These are phyloP conservation scores for Globisporangium alternatum DNA, from an alignment of 352 stramenopile species.

Conservation along the genomic window DNA sequence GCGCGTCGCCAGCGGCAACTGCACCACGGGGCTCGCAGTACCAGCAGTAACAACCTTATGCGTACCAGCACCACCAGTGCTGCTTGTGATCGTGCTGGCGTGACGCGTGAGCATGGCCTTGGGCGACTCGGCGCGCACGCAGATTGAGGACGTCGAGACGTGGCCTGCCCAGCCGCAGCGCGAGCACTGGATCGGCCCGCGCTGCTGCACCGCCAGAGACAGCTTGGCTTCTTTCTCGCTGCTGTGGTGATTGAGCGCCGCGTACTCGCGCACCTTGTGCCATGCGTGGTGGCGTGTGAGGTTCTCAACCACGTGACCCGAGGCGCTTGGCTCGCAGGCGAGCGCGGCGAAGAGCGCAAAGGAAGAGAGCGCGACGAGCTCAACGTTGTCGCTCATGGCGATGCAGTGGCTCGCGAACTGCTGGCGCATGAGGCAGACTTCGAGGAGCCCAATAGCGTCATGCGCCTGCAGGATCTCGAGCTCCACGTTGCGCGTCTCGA, in stretches of 20 bases:
- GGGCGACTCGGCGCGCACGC: constrained; percentile 19
- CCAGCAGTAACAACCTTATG: background rate
- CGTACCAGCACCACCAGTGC: background rate
- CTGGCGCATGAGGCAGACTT: constrained; percentile 25
- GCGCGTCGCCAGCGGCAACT: background rate
- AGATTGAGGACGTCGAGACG: constrained; percentile 43
- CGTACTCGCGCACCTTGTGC: constrained; percentile 55
- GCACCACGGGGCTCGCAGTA: background rate
- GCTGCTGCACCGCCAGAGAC: constrained; percentile 37
- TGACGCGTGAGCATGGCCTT: background rate
- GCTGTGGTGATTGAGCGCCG: constrained; percentile 58
- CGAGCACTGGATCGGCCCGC: constrained; percentile 48
- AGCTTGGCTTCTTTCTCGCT: constrained; percentile 35
- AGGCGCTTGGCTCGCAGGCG: constrained; percentile 31
- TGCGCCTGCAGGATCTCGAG: background rate
- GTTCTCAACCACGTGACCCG: constrained; percentile 36
- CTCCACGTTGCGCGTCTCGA: constrained; percentile 2
- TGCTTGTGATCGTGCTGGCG: background rate
- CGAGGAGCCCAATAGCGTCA: background rate
- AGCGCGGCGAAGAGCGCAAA: constrained; percentile 17
- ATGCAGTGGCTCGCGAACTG: constrained; percentile 50
- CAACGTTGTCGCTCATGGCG: constrained; percentile 28
- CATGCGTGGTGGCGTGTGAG: constrained; percentile 41
- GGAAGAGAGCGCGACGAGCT: constrained; percentile 38
- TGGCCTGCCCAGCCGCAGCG: constrained; percentile 57